phyloP scores from a whole-genome alignment of 73 alveolate genomes.

The Durusdinium trenchii region DNA sequence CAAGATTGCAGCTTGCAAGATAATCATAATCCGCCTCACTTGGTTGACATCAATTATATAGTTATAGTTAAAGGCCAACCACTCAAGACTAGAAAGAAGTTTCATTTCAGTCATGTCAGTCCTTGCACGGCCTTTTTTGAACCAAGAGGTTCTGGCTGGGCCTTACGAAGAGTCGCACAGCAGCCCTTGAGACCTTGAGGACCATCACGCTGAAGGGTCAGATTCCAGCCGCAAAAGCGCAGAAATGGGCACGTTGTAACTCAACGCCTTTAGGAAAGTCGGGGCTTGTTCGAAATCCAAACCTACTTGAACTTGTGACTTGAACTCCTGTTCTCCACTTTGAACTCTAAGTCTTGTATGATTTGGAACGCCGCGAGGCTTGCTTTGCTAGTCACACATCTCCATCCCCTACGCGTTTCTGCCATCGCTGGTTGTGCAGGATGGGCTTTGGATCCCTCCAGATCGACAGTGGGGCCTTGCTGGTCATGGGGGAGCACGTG shows the following conservation, averaged over 20 bases:
- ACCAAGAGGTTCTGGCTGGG: constrained; percentile 69
- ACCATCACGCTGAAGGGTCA: not conserved
- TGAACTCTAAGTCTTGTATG: too few species aligned
- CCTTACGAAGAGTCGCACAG: constrained; percentile 69
- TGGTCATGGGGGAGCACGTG: constrained; percentile 74
- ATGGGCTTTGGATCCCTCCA: constrained; percentile 85
- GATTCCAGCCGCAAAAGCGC: too few species aligned
- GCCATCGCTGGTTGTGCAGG: constrained; percentile 42
- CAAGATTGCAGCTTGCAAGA: not conserved
- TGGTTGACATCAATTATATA: not conserved
- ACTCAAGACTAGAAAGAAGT: not conserved
- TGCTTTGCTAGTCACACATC: too few species aligned
- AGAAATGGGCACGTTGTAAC: too few species aligned
- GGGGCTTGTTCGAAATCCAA: too few species aligned
- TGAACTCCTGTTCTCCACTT: too few species aligned
- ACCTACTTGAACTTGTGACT: too few species aligned
- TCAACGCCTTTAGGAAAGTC: too few species aligned
- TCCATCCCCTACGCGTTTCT: too few species aligned
- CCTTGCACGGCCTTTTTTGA: not conserved
- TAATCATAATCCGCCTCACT: not conserved
- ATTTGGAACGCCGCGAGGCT: too few species aligned
- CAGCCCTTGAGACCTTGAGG: constrained; percentile 79
- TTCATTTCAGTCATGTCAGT: not conserved
- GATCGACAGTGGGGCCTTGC: constrained; percentile 65
- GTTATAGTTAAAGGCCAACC: not conserved